Percentiles rank a stretch among this genome's conserved stretches.
Conservation (phyloP, 1,284 basidiomycete genomes). For the Trichosporon sp. region DNA sequence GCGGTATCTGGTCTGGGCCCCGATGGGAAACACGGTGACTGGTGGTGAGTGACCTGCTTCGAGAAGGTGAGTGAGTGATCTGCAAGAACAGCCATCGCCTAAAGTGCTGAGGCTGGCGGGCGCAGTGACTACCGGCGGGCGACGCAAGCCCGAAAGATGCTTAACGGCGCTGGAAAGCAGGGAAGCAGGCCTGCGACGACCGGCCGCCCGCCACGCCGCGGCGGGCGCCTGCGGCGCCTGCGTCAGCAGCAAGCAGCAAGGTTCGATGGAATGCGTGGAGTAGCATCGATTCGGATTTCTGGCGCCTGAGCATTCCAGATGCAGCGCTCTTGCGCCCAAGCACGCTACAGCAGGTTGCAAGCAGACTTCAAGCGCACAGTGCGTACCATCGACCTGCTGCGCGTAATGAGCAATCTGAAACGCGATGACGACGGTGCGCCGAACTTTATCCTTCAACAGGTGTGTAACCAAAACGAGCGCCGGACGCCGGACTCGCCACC, state of each 20-base stretch:
- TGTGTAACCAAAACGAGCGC: neutral
- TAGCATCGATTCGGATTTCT: neutral
- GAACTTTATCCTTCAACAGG: neutral
- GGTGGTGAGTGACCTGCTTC: neutral
- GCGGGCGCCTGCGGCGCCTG: too few species aligned
- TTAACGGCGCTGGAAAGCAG: neutral
- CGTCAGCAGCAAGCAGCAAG: neutral
- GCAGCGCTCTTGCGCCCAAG: neutral
- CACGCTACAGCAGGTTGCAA: neutral
- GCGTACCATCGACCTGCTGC: neutral
- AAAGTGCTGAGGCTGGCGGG: neutral
- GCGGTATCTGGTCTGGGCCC: neutral
- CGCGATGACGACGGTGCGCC: neutral
- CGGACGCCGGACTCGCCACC: neutral
- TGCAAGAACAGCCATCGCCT: neutral
- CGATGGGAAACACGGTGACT: neutral
- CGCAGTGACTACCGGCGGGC: neutral
- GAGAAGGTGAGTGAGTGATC: neutral
- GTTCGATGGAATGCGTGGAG: neutral
- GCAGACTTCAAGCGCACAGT: neutral
- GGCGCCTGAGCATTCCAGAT: neutral
- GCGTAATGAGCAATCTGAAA: neutral
- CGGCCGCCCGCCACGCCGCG: too few species aligned
- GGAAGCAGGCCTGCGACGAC: neutral
- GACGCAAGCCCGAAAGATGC: neutral